Evolutionary conservation across 257 asterid genomes (phyloP).

Genomic region (Solanum pennellii): DNA sequence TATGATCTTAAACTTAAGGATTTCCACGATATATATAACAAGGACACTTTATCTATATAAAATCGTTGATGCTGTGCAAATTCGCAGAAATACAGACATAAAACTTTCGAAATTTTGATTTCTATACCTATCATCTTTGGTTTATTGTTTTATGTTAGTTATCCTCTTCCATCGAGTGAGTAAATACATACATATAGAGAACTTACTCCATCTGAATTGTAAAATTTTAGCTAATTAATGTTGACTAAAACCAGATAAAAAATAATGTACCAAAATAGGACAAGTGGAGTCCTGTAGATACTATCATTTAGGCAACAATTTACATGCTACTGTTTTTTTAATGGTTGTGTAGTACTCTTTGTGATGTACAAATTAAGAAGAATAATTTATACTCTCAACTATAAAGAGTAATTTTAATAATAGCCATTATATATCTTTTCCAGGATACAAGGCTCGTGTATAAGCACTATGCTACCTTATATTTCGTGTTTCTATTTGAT

Average conservation of each 20-base stretch:
- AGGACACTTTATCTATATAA: not conserved
- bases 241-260: not conserved
- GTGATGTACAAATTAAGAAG: not conserved
- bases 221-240: not conserved
- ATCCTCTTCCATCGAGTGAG: not conserved
- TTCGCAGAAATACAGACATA: not conserved
- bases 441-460: constrained; percentile 23
- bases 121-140: not conserved
- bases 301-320: not conserved
- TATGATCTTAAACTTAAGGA: not conserved
- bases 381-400: not conserved
- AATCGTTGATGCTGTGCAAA: not conserved
- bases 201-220: not conserved
- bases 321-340: not conserved
- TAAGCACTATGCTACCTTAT: constrained; percentile 25
- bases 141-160: not conserved
- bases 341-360: not conserved
- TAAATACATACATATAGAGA: not conserved
- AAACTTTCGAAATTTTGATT: not conserved
- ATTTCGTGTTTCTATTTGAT: constrained; percentile 23
- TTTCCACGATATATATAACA: not conserved
- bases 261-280: not conserved
- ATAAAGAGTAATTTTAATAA: not conserved
- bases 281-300: not conserved
- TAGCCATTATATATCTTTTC: not conserved